Conservation (phyloP, 2,329 filamentous ascomycete genomes). For the Neonectria magnoliae region DNA sequence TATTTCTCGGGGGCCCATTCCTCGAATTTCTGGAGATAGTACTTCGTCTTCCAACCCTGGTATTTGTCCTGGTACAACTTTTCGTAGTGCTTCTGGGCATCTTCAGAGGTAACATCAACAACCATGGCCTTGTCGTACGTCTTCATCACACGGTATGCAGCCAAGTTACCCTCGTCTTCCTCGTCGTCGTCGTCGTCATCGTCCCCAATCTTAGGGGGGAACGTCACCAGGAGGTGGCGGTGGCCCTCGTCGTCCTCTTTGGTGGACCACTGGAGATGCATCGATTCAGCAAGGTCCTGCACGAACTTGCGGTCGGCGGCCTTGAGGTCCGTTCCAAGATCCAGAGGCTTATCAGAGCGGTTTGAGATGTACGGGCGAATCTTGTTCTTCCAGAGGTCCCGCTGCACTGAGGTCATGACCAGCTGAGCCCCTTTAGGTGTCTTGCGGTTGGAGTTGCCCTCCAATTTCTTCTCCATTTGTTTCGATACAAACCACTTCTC, state of each 20-base stretch:
- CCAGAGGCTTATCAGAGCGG: slow-evolving; percentile 70
- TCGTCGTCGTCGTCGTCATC: slow-evolving; percentile 50
- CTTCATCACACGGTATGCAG: slow-evolving; percentile 85
- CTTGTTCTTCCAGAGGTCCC: slow-evolving; percentile 79
- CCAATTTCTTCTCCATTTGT: slow-evolving; percentile 71
- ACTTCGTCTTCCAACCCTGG: slow-evolving; percentile 90
- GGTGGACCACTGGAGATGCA: slow-evolving; percentile 67
- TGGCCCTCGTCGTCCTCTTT: slow-evolving; percentile 65
- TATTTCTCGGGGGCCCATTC: slow-evolving; percentile 86
- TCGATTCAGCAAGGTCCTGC: slow-evolving; percentile 79
- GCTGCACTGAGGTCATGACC: slow-evolving; percentile 81
- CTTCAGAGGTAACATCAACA: slow-evolving; percentile 80
- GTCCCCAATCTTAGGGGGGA: slow-evolving; percentile 59
- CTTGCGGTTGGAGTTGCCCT: slow-evolving; percentile 65
- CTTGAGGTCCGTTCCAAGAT: slow-evolving; percentile 77
- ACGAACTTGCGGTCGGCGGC: slow-evolving; percentile 93
- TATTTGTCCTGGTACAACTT: slow-evolving; percentile 92
- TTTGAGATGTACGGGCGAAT: slow-evolving; percentile 86
- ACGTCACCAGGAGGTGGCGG: slow-evolving; percentile 62
- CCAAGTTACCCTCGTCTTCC: slow-evolving; percentile 83
- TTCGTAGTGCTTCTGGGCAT: slow-evolving; percentile 81
- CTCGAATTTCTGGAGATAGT: slow-evolving; percentile 89
- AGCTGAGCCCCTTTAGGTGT: slow-evolving; percentile 67
- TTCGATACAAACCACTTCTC: slow-evolving; percentile 93
- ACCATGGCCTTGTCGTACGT: slow-evolving; percentile 92